Conservation (phyloP, 495 filamentous ascomycete species). For the Hypoxylon lienhwacheense region DNA sequence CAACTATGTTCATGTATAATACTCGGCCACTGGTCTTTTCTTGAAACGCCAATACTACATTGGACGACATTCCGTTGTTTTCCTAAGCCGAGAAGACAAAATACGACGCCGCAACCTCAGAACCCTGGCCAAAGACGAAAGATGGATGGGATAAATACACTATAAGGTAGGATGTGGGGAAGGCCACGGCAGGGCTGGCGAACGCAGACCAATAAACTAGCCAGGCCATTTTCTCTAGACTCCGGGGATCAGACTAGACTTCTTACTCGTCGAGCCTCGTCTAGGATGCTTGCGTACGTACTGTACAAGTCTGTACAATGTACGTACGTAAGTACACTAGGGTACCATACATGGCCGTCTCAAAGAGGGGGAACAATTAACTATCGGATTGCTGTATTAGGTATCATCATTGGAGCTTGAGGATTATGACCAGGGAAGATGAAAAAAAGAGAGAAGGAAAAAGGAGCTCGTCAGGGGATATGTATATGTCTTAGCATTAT, state of each 20-base stretch:
- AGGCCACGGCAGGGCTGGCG: conserved; percentile 18
- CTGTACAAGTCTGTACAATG: too few relatives aligned
- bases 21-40: too few relatives aligned
- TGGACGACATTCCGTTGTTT: conserved; percentile 22
- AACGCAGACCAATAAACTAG: conserved; percentile 4
- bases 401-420: not conserved
- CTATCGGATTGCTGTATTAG: too few relatives aligned
- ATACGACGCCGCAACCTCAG: conserved; percentile 19
- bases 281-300: not conserved
- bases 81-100: conserved; percentile 28
- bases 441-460: too few relatives aligned
- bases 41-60: conserved; percentile 6
- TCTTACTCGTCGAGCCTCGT: not conserved
- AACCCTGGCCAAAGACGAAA: conserved; percentile 15
- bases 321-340: too few relatives aligned
- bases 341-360: too few relatives aligned
- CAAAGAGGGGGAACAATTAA: too few relatives aligned
- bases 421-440: too few relatives aligned
- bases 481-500: too few relatives aligned
- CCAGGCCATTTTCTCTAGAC: not conserved
- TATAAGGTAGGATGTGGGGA: conserved; percentile 27
- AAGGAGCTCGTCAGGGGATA: too few relatives aligned
- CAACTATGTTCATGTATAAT: too few relatives aligned
- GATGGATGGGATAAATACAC: not conserved
- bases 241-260: not conserved